Conservation (phyloP, 768 basidiomycete species). For the Lenzites betulinus region DNA sequence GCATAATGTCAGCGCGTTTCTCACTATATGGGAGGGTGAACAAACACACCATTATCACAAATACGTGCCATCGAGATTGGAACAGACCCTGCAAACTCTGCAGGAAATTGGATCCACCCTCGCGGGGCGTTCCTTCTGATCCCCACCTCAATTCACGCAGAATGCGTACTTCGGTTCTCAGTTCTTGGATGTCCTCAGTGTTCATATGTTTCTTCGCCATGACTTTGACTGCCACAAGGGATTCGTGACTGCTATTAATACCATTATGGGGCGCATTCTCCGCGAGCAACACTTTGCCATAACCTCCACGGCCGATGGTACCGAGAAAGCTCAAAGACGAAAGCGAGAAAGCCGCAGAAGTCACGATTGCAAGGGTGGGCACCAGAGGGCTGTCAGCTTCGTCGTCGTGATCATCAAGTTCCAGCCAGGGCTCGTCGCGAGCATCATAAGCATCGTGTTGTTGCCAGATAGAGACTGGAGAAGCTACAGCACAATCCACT, state of each 20-base stretch:
- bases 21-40: too few species aligned
- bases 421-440: slow-evolving; percentile 1
- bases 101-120: background rate
- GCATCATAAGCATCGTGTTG: background rate
- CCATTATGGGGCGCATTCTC: background rate
- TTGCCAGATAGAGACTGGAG: background rate
- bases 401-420: background rate
- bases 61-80: slow-evolving; percentile 16
- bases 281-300: slow-evolving; percentile 22
- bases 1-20: background rate
- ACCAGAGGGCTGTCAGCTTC: background rate
- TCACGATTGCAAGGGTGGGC: background rate
- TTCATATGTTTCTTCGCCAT: slow-evolving; percentile 12
- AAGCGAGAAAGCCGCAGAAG: background rate
- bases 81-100: slow-evolving; percentile 7
- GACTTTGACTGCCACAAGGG: slow-evolving; percentile 16
- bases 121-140: background rate
- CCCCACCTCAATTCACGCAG: background rate
- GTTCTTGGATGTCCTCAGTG: slow-evolving; percentile 10
- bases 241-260: too few species aligned
- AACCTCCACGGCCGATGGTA: slow-evolving; percentile 19
- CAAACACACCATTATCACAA: slow-evolving; percentile 12
- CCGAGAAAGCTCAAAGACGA: slow-evolving; percentile 11
- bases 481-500: background rate
- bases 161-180: slow-evolving; percentile 11